phyloP scores from a whole-genome alignment of 768 basidiomycete genomes.

The Paxillus involutus region DNA sequence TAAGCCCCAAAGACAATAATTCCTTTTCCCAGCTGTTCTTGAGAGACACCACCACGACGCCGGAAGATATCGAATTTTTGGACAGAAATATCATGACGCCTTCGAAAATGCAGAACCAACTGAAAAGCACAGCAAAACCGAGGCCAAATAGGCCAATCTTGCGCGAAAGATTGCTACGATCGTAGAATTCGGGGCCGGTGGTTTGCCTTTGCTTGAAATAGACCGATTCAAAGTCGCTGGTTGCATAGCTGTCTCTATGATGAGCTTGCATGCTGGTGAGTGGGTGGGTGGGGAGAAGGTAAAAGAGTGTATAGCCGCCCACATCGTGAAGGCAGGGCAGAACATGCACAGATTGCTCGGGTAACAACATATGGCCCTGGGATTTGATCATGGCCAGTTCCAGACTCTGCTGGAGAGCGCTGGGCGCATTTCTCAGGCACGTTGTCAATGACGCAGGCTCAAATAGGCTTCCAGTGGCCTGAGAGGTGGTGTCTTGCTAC shows the following conservation, averaged over 20 bases:
- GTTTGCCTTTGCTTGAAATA: conserved; percentile 19
- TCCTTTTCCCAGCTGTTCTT: conserved; percentile 15
- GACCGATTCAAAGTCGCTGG: conserved; percentile 22
- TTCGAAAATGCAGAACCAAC: conserved; percentile 21
- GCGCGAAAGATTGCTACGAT: conserved; percentile 26
- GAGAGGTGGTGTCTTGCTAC: too few species aligned
- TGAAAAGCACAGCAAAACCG: conserved; percentile 19
- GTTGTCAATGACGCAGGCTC: not conserved
- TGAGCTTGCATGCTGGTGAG: conserved; percentile 7
- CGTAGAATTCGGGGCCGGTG: conserved; percentile 27
- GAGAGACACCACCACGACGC: conserved; percentile 21
- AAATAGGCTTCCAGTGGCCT: too few species aligned
- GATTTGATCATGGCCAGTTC: not conserved
- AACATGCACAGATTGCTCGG: not conserved
- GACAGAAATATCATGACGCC: conserved; percentile 23
- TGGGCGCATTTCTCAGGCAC: not conserved
- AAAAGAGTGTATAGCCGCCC: not conserved
- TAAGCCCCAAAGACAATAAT: conserved; percentile 23
- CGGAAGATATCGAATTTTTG: conserved; percentile 23
- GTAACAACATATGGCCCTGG: not conserved
- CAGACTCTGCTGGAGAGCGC: not conserved
- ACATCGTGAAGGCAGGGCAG: not conserved
- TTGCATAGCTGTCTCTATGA: conserved; percentile 8
- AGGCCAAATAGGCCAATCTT: conserved; percentile 24
- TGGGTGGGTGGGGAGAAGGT: not conserved